A percentile compares a stretch with the other conserved stretches of the same genome.
These are phyloP conservation scores for Myxozyma monticola DNA, from an alignment of 805 yeast genomes.

Conservation along the genomic window DNA sequence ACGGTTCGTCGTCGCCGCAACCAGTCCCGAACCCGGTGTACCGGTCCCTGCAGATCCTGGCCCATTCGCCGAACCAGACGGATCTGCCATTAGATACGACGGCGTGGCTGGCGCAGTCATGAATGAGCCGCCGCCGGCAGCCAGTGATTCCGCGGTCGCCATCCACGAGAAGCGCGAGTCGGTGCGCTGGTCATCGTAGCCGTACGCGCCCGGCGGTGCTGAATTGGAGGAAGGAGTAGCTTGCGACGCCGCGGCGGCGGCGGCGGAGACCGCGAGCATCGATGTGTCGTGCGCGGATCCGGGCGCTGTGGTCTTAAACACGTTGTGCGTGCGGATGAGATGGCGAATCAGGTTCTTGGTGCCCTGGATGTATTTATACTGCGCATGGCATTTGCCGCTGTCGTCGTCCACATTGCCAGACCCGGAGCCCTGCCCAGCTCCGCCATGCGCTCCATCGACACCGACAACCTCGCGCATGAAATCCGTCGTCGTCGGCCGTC, in stretches of 20 bases:
- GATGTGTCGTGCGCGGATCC: constrained; percentile 1
- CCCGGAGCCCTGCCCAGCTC: background rate
- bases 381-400: constrained; percentile 17
- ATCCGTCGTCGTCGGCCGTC: background rate
- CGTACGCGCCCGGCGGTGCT: constrained; percentile 4
- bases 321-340: constrained; percentile 23
- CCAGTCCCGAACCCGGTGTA: background rate
- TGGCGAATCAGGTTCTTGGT: constrained; percentile 31
- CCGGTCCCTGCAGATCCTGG: no score
- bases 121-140: constrained; percentile 10
- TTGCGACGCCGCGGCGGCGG: constrained; percentile 7
- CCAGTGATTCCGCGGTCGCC: constrained; percentile 19
- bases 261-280: background rate
- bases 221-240: no score
- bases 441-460: constrained; percentile 4
- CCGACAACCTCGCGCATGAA: constrained; percentile 10
- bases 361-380: constrained; percentile 29
- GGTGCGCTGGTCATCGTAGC: constrained; percentile 19
- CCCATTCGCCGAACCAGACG: background rate
- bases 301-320: constrained; percentile 27
- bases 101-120: constrained; percentile 10
- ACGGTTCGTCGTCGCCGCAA: constrained; percentile 13
- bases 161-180: constrained; percentile 27
- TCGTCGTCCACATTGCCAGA: background rate
- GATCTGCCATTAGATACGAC: constrained; percentile 16